Percentiles rank a stretch among this genome's conserved stretches.
phyloP scores from a whole-genome alignment of 768 basidiomycete genomes.

The Psilocybe azurescens region DNA sequence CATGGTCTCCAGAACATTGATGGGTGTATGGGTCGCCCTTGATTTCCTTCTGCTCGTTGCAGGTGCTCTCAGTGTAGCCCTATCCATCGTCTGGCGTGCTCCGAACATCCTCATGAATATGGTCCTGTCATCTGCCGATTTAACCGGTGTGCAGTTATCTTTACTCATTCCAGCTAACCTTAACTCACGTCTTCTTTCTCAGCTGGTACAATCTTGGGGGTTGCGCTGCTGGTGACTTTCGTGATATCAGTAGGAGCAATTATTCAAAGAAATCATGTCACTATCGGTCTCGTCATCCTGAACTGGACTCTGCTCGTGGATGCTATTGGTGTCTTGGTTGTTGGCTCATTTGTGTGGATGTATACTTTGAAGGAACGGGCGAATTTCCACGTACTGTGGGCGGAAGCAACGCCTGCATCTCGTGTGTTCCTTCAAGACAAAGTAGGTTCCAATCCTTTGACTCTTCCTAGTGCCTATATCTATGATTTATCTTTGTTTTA shows the following conservation, averaged over 20 bases:
- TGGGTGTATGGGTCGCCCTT: constrained; percentile 75
- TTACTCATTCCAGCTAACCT: not conserved
- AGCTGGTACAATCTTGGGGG: constrained; percentile 79
- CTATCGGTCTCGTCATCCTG: constrained; percentile 71
- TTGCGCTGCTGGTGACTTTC: constrained; percentile 69
- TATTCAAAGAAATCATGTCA: constrained; percentile 72
- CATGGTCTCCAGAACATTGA: constrained; percentile 78
- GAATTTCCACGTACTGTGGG: constrained; percentile 69
- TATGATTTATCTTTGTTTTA: constrained; percentile 31
- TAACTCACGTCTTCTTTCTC: constrained; percentile 11
- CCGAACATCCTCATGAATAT: constrained; percentile 77
- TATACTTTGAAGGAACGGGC: constrained; percentile 74
- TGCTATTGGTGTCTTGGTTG: constrained; percentile 58
- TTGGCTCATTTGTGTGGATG: constrained; percentile 84
- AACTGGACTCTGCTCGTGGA: constrained; percentile 78
- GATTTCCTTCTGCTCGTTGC: constrained; percentile 74
- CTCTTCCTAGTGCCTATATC: not conserved
- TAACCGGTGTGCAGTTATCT: constrained; percentile 55
- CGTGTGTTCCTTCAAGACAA: constrained; percentile 72
- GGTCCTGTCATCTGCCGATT: constrained; percentile 60
- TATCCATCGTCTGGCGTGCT: constrained; percentile 75
- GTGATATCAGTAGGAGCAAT: constrained; percentile 74
- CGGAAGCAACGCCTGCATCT: constrained; percentile 44
- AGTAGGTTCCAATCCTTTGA: constrained; percentile 44
- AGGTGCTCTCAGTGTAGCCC: constrained; percentile 64